Evolutionary conservation across 1,284 basidiomycete species (phyloP).

Genomic region (Thecaphora frezii): DNA sequence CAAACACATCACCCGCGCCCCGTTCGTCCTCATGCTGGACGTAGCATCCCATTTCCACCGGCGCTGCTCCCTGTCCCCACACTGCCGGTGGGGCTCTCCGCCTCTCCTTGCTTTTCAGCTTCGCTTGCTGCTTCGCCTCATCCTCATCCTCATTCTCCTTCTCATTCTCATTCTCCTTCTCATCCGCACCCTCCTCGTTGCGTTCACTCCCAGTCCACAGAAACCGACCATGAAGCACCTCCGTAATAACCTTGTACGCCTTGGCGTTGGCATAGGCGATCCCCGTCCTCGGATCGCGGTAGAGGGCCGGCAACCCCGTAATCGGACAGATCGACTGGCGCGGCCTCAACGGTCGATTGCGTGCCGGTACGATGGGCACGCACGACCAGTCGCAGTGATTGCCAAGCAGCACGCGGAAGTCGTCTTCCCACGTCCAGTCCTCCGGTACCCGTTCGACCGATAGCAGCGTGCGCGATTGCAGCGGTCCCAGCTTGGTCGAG

Average conservation of each 20-base stretch:
- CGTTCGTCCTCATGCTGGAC: constrained; percentile 17
- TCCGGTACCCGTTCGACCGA: constrained; percentile 30
- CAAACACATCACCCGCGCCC: constrained; percentile 25
- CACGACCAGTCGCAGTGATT: constrained; percentile 62
- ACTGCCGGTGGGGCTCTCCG: not conserved
- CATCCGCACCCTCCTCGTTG: not conserved
- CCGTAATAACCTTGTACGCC: constrained; percentile 69
- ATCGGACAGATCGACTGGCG: constrained; percentile 61
- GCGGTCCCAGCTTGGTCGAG: constrained; percentile 4
- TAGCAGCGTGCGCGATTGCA: constrained; percentile 40
- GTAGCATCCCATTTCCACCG: constrained; percentile 33
- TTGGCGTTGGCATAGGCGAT: constrained; percentile 72
- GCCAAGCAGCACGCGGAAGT: constrained; percentile 76
- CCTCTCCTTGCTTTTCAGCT: not conserved
- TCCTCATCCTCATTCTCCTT: not conserved
- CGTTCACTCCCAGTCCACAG: constrained; percentile 33
- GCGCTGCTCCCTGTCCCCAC: constrained; percentile 11
- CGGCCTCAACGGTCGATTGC: constrained; percentile 60
- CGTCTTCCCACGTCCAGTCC: constrained; percentile 66
- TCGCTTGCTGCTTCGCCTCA: not conserved
- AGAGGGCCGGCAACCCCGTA: constrained; percentile 63
- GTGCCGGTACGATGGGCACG: constrained; percentile 58
- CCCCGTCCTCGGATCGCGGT: constrained; percentile 73
- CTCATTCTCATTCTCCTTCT: constrained; percentile 1
- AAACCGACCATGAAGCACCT: constrained; percentile 64